Percentiles rank a stretch among this genome's conserved stretches.
Conservation (phyloP, 495 filamentous ascomycete species). For the Xylaria flabelliformis region DNA sequence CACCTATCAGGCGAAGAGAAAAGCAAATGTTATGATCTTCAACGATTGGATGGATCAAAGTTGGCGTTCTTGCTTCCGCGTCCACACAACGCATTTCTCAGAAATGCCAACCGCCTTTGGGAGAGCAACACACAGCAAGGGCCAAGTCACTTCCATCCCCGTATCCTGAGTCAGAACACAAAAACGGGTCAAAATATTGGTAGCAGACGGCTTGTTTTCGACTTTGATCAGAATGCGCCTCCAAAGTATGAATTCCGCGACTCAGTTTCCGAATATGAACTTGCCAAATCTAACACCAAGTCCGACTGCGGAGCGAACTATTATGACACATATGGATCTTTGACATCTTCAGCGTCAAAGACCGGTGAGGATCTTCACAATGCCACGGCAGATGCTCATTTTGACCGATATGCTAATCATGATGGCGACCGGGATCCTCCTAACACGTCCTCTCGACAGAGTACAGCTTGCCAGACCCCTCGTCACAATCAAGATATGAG, state of each 20-base stretch:
- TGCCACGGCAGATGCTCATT: not conserved
- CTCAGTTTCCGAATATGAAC: conserved; percentile 30
- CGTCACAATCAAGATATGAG: not conserved
- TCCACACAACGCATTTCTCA: conserved; percentile 33
- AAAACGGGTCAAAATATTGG: conserved; percentile 35
- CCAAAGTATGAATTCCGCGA: conserved; percentile 38
- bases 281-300: not conserved
- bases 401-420: not conserved
- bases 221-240: conserved; percentile 23
- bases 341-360: not conserved
- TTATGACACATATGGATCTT: conserved; percentile 1
- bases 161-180: conserved; percentile 32
- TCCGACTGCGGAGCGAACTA: not conserved
- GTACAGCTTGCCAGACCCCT: not conserved
- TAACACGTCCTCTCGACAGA: not conserved
- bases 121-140: conserved; percentile 24
- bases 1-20: conserved; percentile 24
- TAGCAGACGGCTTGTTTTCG: conserved; percentile 19
- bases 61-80: conserved; percentile 36
- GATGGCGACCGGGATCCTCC: not conserved
- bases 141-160: conserved; percentile 26
- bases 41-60: conserved; percentile 35
- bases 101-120: conserved; percentile 36
- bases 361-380: not conserved
- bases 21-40: conserved; percentile 25